Evolutionary conservation across 2,329 filamentous ascomycete genomes (phyloP).

Genomic region (Fusarium sp.): DNA sequence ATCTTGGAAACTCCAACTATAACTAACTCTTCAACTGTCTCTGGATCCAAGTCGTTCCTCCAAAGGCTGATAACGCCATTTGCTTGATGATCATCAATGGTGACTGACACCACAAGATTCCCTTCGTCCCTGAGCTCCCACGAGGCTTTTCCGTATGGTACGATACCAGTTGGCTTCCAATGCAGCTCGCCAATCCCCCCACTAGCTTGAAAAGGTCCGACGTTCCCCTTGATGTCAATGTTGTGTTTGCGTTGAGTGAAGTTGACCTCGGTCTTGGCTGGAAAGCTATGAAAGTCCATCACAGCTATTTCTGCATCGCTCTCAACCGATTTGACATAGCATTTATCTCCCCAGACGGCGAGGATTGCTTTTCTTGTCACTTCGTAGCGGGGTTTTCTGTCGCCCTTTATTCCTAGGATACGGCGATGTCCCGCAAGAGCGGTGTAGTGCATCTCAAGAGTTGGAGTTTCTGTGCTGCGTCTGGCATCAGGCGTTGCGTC

Average conservation of each 20-base stretch:
- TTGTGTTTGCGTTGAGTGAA: neutral
- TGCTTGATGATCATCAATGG: neutral
- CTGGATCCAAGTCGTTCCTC: fast-evolving
- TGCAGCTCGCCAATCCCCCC: neutral
- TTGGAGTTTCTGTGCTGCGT: neutral
- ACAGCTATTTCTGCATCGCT: neutral
- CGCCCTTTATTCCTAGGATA: neutral
- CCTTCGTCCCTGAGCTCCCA: neutral
- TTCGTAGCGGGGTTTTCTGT: neutral
- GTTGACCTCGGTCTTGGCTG: neutral
- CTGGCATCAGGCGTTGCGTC: slow-evolving; percentile 2
- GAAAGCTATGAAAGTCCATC: slow-evolving; percentile 2
- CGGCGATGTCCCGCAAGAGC: neutral
- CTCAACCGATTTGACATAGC: neutral
- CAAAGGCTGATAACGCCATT: neutral
- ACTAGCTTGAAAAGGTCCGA: neutral
- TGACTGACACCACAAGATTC: neutral
- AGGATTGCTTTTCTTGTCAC: neutral
- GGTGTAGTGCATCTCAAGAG: neutral
- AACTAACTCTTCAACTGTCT: neutral
- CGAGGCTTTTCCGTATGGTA: neutral
- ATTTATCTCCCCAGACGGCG: neutral
- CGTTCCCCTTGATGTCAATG: neutral
- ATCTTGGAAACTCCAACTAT: neutral
- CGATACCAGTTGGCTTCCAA: neutral